Base-by-base conservation (phyloP, 768 basidiomycete species). In the Lactifluus hygrophoroides region DNA sequence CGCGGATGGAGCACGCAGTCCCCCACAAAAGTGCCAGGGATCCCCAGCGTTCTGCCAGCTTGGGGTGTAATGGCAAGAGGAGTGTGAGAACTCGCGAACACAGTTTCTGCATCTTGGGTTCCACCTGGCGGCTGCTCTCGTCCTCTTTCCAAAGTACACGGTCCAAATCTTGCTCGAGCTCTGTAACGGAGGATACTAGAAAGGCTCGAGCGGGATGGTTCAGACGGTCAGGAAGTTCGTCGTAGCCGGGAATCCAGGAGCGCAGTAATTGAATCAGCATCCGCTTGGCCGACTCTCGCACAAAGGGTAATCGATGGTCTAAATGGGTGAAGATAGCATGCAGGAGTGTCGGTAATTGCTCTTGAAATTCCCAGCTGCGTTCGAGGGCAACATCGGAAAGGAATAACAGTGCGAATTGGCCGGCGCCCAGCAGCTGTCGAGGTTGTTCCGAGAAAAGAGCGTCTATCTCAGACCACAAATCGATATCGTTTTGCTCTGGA, bases 321-420 rank as follows among this genome's bases (percentile, higher is more conserved):
- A 92, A 73, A 67, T 94, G 92, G 16, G 82, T 84, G 63, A 94
- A 83, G 19, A 93, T 74, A 5, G 84, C 83, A 54, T 92, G 88
- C 30, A 97, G 80, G 17, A 96, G 76, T 9, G 80, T 72, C 1
- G 90, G 85, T 11, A 97, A 74, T 54, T 88, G 81, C 10, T 77
- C 73, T 52, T 82, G 77, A 63, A 85, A 73, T 56, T 88, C 86
- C 88, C 89, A 90, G 63, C 81, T 82, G 30, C 85, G 80, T 62
- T 88, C 85, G 28, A 91, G 71, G 0, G 87, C 82, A 34, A 87
- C 78, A 61, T 93, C 89, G 3, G 84, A 80, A 27, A 94, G 71
- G 67, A 94, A 93, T 9, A 95, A 76, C 73, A 93, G 81, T 1
- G 94, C 92, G 67, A 90, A 90, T 67, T 95, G 93, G 14, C 90